Percentiles rank a stretch among this genome's conserved stretches.
phyloP scores from a whole-genome alignment of 2,329 filamentous ascomycete genomes.

The Monilinia vaccinii-corymbosi region DNA sequence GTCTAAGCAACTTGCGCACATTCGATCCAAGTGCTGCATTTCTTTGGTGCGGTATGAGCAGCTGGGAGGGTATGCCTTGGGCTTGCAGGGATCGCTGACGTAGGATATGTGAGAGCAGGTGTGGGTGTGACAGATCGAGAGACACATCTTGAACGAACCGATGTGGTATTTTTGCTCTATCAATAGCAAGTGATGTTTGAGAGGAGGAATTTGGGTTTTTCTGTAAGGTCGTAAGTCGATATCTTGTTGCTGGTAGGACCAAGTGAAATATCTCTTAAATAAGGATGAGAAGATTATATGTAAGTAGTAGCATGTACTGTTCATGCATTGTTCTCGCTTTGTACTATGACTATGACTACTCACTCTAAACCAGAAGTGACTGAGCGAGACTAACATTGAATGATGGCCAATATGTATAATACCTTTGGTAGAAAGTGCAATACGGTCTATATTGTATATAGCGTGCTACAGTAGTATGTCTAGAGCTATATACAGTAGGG shows the following conservation, averaged over 20 bases:
- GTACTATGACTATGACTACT: too few relatives aligned
- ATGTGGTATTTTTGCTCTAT: neutral
- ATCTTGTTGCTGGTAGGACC: neutral
- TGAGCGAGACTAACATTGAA: too few relatives aligned
- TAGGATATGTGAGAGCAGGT: neutral
- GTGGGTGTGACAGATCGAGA: neutral
- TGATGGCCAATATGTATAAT: too few relatives aligned
- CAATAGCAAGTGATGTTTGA: too few relatives aligned
- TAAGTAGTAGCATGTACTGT: neutral
- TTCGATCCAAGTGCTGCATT: neutral
- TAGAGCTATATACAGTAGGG: too few relatives aligned
- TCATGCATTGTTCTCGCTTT: neutral
- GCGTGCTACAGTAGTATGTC: too few relatives aligned
- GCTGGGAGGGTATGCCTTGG: neutral
- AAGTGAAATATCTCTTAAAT: too few relatives aligned
- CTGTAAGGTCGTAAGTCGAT: neutral
- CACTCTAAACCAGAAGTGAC: too few relatives aligned
- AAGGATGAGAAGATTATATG: too few relatives aligned
- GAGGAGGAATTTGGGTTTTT: neutral
- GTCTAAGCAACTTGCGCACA: neutral
- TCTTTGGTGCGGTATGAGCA: neutral
- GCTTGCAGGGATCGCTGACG: neutral
- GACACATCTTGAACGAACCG: neutral
- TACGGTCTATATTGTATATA: too few relatives aligned
- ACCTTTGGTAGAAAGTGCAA: too few relatives aligned